Conservation (phyloP, 2,329 filamentous ascomycete genomes). For the Fusarium virguliforme region DNA sequence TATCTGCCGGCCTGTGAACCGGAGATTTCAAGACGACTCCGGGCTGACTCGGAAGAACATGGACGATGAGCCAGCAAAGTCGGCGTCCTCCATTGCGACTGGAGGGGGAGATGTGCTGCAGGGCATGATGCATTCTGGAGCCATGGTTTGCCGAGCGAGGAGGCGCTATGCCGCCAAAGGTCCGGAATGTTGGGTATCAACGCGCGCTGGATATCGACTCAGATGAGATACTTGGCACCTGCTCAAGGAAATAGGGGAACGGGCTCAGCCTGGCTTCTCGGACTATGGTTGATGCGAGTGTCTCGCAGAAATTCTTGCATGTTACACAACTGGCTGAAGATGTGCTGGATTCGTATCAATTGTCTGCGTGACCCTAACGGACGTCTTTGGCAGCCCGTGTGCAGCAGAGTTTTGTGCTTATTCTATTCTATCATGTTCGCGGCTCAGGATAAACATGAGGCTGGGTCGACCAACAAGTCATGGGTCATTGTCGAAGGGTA, state of each 20-base stretch:
- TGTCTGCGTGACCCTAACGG: background rate
- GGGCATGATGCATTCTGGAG: background rate
- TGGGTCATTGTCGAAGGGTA: too few relatives aligned
- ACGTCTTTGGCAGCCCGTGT: too few relatives aligned
- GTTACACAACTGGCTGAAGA: background rate
- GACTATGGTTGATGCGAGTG: constrained; percentile 3
- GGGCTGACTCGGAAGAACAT: background rate
- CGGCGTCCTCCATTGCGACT: background rate
- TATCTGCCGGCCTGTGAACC: background rate
- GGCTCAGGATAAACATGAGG: too few relatives aligned
- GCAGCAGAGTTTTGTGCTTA: too few relatives aligned
- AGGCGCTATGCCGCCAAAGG: background rate
- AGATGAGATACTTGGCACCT: too few relatives aligned
- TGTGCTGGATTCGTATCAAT: background rate
- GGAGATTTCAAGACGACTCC: background rate
- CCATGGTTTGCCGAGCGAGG: background rate
- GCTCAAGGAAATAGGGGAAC: background rate
- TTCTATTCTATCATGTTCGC: too few relatives aligned
- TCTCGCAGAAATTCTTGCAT: background rate
- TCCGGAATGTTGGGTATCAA: too few relatives aligned
- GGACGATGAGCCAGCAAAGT: background rate
- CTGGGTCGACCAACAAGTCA: too few relatives aligned
- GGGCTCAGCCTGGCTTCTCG: background rate
- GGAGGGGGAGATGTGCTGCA: background rate
- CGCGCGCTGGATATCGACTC: background rate